phyloP scores from a whole-genome alignment of 306 rosid genomes.

The Malus sylvestris region DNA sequence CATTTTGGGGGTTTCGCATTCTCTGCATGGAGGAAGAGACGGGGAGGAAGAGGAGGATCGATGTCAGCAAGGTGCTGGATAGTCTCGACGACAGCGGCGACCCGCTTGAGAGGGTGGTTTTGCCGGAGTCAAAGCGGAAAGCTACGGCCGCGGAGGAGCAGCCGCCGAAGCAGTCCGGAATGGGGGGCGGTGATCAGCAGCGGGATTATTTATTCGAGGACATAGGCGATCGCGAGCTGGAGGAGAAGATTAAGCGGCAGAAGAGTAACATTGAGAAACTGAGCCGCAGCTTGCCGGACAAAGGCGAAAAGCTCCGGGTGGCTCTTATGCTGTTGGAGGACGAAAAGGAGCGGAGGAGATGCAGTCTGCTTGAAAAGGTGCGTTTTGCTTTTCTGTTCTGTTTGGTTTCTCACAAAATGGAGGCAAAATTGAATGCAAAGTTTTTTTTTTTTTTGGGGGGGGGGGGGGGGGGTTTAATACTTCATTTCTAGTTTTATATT shows the following conservation, averaged over 20 bases:
- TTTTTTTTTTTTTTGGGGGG: not conserved
- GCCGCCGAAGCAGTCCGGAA: not conserved
- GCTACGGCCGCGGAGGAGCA: not conserved
- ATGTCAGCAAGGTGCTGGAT: conserved; percentile 18
- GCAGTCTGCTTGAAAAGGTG: conserved; percentile 19
- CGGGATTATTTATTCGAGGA: not conserved
- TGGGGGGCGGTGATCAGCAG: conserved; percentile 22
- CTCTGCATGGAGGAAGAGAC: conserved; percentile 33
- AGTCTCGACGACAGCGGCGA: conserved; percentile 3
- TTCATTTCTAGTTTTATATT: not conserved
- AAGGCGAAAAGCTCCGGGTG: conserved; percentile 42
- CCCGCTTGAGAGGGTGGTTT: conserved; percentile 17
- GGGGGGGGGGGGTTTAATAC: not conserved
- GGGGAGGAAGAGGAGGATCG: conserved; percentile 11
- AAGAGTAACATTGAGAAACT: not conserved
- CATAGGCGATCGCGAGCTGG: conserved; percentile 28
- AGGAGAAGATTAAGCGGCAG: conserved; percentile 24
- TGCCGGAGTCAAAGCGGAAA: conserved; percentile 12
- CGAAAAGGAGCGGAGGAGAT: conserved; percentile 37
- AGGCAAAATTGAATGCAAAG: not conserved
- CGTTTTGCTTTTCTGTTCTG: not conserved
- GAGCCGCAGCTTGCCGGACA: conserved; percentile 29
- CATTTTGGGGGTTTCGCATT: not conserved
- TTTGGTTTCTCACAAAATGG: conserved; percentile 1
- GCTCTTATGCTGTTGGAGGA: conserved; percentile 24